Percentiles rank a stretch among this genome's conserved stretches.
Evolutionary conservation across 306 rosid genomes (phyloP).

Genomic region (Aeschynomene evenia): DNA sequence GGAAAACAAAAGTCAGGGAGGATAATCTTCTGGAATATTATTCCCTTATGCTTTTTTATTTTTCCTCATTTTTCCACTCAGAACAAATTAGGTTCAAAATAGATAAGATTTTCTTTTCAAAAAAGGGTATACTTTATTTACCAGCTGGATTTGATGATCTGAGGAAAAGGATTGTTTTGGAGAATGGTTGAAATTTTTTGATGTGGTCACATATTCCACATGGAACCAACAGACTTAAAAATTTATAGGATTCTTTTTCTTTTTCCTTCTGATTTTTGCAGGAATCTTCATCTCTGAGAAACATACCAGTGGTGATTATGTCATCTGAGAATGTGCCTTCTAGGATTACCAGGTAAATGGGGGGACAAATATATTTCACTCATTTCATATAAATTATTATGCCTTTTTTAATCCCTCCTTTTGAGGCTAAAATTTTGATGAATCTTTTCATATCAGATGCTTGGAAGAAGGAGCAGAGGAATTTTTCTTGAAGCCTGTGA

Average conservation of each 20-base stretch:
- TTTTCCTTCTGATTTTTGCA: conserved; percentile 49
- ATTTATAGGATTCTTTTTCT: conserved; percentile 34
- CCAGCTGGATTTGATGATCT: conserved; percentile 32
- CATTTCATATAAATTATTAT: background rate
- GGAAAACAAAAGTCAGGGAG: background rate
- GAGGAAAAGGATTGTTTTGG: conserved; percentile 2
- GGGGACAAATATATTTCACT: background rate
- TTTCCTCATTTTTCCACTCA: conserved; percentile 31
- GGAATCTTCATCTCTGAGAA: conserved; percentile 82
- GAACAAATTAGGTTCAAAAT: conserved; percentile 36
- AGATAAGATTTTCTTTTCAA: conserved; percentile 23
- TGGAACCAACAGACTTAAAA: conserved; percentile 26
- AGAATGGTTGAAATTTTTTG: conserved; percentile 28
- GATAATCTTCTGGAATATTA: conserved; percentile 36
- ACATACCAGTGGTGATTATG: conserved; percentile 97
- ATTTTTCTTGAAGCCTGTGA: conserved; percentile 90
- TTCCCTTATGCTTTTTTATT: conserved; percentile 32
- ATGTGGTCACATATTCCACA: conserved; percentile 26
- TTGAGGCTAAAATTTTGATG: conserved; percentile 17
- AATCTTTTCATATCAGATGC: conserved; percentile 50
- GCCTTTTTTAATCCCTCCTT: background rate
- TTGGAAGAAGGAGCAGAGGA: conserved; percentile 97
- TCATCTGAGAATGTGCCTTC: conserved; percentile 96
- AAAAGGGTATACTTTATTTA: conserved; percentile 13
- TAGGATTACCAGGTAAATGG: conserved; percentile 74